Evolutionary conservation across 1,284 basidiomycete genomes (phyloP).

Genomic region (Polyporus tsugae): DNA sequence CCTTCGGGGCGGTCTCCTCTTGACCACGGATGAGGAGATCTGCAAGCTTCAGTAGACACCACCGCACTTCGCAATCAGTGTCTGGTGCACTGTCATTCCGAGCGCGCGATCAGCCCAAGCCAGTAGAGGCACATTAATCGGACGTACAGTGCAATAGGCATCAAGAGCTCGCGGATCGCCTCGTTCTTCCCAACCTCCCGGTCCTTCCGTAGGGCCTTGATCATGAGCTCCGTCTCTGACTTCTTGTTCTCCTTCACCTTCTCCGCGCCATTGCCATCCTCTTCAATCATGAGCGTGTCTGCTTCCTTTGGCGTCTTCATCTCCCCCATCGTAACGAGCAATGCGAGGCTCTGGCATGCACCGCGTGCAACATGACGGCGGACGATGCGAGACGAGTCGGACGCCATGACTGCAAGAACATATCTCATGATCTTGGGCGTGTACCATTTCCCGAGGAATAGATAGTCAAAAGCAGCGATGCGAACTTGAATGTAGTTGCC

Average conservation of each 20-base stretch:
- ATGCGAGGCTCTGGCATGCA: constrained; percentile 87
- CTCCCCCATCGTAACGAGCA: constrained; percentile 91
- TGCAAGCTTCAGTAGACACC: constrained; percentile 91
- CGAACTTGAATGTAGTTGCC: constrained; percentile 95
- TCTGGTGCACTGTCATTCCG: constrained; percentile 63
- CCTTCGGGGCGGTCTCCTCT: constrained; percentile 87
- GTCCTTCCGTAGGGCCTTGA: constrained; percentile 85
- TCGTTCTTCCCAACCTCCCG: constrained; percentile 88
- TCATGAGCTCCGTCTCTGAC: constrained; percentile 82
- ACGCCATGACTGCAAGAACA: constrained; percentile 88
- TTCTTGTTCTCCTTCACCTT: constrained; percentile 80
- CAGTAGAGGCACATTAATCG: constrained; percentile 1
- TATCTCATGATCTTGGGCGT: constrained; percentile 87
- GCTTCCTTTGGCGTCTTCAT: constrained; percentile 83
- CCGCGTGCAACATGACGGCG: constrained; percentile 88
- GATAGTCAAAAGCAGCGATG: constrained; percentile 91
- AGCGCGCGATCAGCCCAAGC: not conserved
- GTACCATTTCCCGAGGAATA: constrained; percentile 93
- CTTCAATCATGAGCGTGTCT: constrained; percentile 82
- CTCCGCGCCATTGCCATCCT: constrained; percentile 79
- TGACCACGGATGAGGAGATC: constrained; percentile 88
- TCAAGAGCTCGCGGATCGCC: constrained; percentile 78
- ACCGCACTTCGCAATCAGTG: constrained; percentile 88
- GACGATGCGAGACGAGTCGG: constrained; percentile 86
- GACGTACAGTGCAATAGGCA: constrained; percentile 82